Evolutionary conservation across 495 filamentous ascomycete genomes (phyloP), one percentile per base, ranked within the genome.

Genomic region (Penicillium parvum): DNA sequence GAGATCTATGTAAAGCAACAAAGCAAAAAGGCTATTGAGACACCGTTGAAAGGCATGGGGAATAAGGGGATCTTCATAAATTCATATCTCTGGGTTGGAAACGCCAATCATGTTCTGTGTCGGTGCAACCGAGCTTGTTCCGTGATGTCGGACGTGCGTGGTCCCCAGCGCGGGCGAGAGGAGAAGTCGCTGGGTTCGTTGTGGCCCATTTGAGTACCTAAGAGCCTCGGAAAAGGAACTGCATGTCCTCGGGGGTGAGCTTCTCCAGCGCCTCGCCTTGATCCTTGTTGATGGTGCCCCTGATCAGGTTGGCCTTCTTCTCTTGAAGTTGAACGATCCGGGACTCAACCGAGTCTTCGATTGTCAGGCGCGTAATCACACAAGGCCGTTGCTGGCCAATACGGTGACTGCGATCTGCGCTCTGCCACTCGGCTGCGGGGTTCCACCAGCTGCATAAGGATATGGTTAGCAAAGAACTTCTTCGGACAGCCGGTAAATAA

Each of bases 251-350:
- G 0, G 83, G 76, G n/a, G 81, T 90, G 25, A 97, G 71, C 39
- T 88, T 88, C 54, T 96, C 87, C 78, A 96, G 82, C 0, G 90
- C 86, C 16, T 70, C 65, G 2, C 76, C 74, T 49, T 90, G 80
- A 60, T 96, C 90, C 36, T 86, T 83, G 60, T 96, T 95, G 58
- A 98, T 88, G 1, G 91, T 98, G 27, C 88, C 89, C 45, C 89
- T 85, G 47, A 98, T 96, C 82, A 98, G 86, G 43, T 86, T 88
- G 1, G 88, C 84, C 66, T 98, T 98, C 75, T 96, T 98, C 71
- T 97, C 92, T 61, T 97, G 92, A 5, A 98, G 71, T 40, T 91
- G 73, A 7, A 97, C 86, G 74, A 97, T 97, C 12, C 92, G 81
- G 35, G 83, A 88, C 66, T 98, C 92, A 10, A 98, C 90, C 10